Conservation (phyloP, 106 monocot genomes). For the Platanthera guangdongensis region DNA sequence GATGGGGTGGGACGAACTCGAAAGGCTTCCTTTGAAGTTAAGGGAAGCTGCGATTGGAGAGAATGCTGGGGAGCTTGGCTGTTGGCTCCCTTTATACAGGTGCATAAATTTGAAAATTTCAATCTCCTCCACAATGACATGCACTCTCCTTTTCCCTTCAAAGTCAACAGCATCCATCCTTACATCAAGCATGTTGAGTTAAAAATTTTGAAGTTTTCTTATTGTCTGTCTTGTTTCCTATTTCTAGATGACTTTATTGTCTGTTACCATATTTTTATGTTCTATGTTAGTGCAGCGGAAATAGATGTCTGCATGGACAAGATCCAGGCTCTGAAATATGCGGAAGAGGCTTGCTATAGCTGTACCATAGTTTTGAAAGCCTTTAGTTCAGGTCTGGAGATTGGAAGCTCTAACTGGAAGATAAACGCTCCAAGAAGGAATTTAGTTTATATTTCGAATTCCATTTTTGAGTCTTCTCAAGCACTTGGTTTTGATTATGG, state of each 20-base stretch:
- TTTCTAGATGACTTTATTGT: neutral
- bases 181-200: neutral
- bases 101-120: conserved; percentile 9
- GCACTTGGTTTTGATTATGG: conserved; percentile 62
- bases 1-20: conserved; percentile 72
- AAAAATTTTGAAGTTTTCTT: neutral
- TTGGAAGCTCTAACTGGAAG: conserved; percentile 89
- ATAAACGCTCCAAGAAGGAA: conserved; percentile 55
- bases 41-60: conserved; percentile 44
- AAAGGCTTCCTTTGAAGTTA: conserved; percentile 21
- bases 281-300: conserved; percentile 59
- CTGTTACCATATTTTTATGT: neutral
- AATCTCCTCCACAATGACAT: neutral
- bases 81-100: conserved; percentile 81
- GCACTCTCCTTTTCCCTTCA: neutral
- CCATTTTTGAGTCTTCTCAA: conserved; percentile 49
- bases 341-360: conserved; percentile 80
- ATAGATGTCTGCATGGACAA: conserved; percentile 62
- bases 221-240: neutral
- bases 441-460: conserved; percentile 64
- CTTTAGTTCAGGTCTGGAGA: conserved; percentile 89
- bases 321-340: conserved; percentile 54
- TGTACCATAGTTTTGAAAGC: conserved; percentile 58
- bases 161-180: neutral
- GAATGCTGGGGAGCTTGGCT: conserved; percentile 39